Percentiles rank a stretch among this genome's conserved stretches.
phyloP scores from a whole-genome alignment of 2,329 filamentous ascomycete genomes.

The Ascochyta lentis region DNA sequence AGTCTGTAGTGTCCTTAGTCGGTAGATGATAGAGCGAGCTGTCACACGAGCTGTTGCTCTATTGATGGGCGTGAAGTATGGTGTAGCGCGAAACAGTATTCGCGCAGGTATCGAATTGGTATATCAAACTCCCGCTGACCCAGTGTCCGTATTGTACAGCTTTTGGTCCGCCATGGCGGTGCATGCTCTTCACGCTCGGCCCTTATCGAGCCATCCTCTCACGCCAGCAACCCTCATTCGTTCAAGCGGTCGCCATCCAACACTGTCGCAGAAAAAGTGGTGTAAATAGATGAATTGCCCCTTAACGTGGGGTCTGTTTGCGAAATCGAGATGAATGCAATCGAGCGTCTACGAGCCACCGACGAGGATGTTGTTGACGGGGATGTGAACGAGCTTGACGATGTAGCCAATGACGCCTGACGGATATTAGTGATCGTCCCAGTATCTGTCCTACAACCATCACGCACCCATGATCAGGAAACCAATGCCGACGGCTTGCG shows the following conservation, averaged over 20 bases:
- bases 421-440: background rate
- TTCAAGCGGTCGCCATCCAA: background rate
- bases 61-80: background rate
- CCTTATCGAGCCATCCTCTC: background rate
- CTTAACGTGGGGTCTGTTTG: slow-evolving; percentile 14
- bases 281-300: slow-evolving; percentile 23
- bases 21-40: too few relatives aligned
- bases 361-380: slow-evolving; percentile 62
- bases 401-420: slow-evolving; percentile 58
- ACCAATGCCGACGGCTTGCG: slow-evolving; percentile 59
- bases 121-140: slow-evolving; percentile 48
- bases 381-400: slow-evolving; percentile 61
- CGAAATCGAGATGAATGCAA: slow-evolving; percentile 17
- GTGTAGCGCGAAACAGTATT: slow-evolving; percentile 4
- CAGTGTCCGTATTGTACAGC: slow-evolving; percentile 44
- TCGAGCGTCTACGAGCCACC: slow-evolving; percentile 44
- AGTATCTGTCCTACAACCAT: background rate
- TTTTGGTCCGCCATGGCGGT: slow-evolving; percentile 19
- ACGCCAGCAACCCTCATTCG: background rate
- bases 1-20: too few relatives aligned
- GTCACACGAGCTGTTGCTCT: too few relatives aligned
- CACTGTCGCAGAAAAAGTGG: slow-evolving; percentile 13
- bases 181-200: slow-evolving; percentile 8
- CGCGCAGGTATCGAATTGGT: slow-evolving; percentile 35
- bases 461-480: slow-evolving; percentile 58